Evolutionary conservation across 2,329 filamentous ascomycete genomes (phyloP).

Genomic region (Trichothecium roseum): DNA sequence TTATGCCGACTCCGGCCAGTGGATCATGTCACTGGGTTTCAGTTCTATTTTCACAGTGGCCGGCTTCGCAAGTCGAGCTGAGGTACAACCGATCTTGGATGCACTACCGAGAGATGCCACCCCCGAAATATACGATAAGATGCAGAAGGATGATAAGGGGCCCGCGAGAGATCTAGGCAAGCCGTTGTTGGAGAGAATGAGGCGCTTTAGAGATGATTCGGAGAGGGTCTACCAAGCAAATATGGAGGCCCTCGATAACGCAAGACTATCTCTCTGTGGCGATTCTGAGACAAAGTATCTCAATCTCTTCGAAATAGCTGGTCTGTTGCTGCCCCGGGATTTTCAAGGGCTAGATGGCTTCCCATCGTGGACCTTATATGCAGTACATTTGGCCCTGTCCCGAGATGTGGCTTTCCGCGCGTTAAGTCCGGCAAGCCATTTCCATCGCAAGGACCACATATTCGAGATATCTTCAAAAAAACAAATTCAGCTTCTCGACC

Average conservation of each 20-base stretch:
- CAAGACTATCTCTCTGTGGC: constrained; percentile 28
- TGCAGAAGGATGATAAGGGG: constrained; percentile 23
- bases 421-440: constrained; percentile 35
- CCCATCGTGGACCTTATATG: constrained; percentile 47
- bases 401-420: constrained; percentile 49
- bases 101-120: constrained; percentile 16
- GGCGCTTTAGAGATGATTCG: constrained; percentile 29
- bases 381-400: constrained; percentile 56
- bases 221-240: constrained; percentile 36
- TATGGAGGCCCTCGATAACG: constrained; percentile 35
- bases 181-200: constrained; percentile 25
- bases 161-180: constrained; percentile 25
- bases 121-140: constrained; percentile 18
- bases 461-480: constrained; percentile 43
- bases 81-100: constrained; percentile 27
- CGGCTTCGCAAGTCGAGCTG: constrained; percentile 29
- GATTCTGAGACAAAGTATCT: constrained; percentile 29
- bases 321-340: constrained; percentile 26
- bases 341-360: constrained; percentile 24
- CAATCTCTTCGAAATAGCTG: constrained; percentile 40
- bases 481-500: constrained; percentile 17
- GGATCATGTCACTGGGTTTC: constrained; percentile 30
- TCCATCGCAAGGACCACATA: constrained; percentile 38
- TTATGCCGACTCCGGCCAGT: constrained; percentile 41
- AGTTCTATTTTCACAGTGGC: constrained; percentile 39